Evolutionary conservation across 495 filamentous ascomycete species (phyloP), one percentile per base, ranked within the genome.

Genomic region (Penicillium arizonense): DNA sequence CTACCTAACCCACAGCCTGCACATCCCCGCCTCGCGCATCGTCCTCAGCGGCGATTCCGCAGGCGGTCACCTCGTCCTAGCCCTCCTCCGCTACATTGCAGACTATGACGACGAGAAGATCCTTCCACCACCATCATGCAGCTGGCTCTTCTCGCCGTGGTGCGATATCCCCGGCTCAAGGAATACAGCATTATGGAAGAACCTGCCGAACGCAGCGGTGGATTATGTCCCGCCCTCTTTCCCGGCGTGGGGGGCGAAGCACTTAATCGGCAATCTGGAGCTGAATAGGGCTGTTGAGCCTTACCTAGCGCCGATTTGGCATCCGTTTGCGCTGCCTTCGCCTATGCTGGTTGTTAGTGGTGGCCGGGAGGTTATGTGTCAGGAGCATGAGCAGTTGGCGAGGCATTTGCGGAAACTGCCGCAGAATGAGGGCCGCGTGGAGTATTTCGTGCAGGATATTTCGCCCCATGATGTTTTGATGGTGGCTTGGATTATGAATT

Each of bases 41-140:
- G 53, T 77, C 2, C 14, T 77, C 10, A 70, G 68, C 36, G 75
- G 76, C 12, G 77, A 80, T 52, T 73, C 67, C 43, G 74, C 73
- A 5, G 76, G 76, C 28, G 74, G 44, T 0, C 69, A 75, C 44
- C 56, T 80, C 12, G 70, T 56, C 0, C 47, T 77, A 3, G 62
- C 61, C 0, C 58, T 79, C 14, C 55, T 78, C 9, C 69, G 75
- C 38, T 61, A 64, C 39, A 56, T 61, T 16, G 28, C 10, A 6
- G 37, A 49, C 14, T 56, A 42, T 5, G 32, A 48, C 7, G 40
- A 59, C 14, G 24, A 53, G 7, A 32, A 30, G 3, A 7, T 44
- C 12, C 61, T 64, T 1, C 64, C 62, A 5, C 8, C 50, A 3
- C 61, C 64, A 16, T 55, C 51, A 42, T 65, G 64, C 38, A 47